Conservation (phyloP, 2,329 filamentous ascomycete genomes). For the Penicillium vulpinum region DNA sequence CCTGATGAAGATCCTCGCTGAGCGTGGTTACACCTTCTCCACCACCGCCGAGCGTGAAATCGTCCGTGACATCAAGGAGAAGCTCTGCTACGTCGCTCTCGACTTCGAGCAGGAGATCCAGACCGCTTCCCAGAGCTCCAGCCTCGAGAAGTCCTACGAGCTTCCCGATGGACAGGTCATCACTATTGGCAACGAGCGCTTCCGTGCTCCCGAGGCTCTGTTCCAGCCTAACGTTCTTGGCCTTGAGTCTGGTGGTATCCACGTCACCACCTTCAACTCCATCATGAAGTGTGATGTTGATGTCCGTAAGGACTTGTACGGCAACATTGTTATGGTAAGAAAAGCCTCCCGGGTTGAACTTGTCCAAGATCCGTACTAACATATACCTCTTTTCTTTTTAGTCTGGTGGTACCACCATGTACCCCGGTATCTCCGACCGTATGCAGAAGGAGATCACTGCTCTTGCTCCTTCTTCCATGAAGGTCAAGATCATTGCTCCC, state of each 20-base stretch:
- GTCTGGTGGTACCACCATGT: constrained; percentile 99
- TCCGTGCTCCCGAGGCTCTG: constrained; percentile 98
- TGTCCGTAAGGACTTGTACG: constrained; percentile 99
- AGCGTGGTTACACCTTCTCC: constrained; percentile 99
- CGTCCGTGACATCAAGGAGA: constrained; percentile 99
- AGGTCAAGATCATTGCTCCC: constrained; percentile 99
- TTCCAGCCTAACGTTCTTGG: constrained; percentile 98
- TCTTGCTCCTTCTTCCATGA: constrained; percentile 99
- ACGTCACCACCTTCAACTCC: constrained; percentile 99
- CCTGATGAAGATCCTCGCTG: constrained; percentile 99
- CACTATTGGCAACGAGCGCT: constrained; percentile 99
- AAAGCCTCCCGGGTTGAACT: not conserved
- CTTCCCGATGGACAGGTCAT: constrained; percentile 99
- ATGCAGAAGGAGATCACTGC: constrained; percentile 99
- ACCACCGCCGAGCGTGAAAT: constrained; percentile 99
- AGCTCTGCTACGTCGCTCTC: constrained; percentile 99
- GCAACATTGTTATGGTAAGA: constrained; percentile 99
- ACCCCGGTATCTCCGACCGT: constrained; percentile 99
- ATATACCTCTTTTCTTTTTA: constrained; percentile 43
- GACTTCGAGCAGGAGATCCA: constrained; percentile 99
- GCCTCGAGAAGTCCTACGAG: constrained; percentile 99
- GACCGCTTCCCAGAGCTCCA: constrained; percentile 98
- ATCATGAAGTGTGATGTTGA: constrained; percentile 99
- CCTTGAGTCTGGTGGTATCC: constrained; percentile 98
- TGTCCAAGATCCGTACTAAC: not conserved